Evolutionary conservation across 2,329 filamentous ascomycete species (phyloP).

Genomic region (Ascochyta koolunga): DNA sequence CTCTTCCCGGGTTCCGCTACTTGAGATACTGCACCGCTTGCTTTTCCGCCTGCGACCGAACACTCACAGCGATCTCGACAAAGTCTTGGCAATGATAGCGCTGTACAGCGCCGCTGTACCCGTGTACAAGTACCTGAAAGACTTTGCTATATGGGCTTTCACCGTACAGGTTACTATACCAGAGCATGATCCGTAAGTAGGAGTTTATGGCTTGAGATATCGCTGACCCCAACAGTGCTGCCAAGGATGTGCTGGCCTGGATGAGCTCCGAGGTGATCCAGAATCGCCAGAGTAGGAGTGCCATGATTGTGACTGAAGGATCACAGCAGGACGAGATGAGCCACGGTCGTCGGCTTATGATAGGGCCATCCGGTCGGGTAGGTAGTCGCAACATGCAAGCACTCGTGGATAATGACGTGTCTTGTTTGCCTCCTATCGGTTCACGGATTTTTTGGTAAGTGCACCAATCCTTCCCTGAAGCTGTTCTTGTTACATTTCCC

Average conservation of each 20-base stretch:
- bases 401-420: not conserved
- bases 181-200: conserved; percentile 26
- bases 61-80: conserved; percentile 26
- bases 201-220: no score
- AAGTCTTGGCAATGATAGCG: conserved; percentile 29
- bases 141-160: conserved; percentile 24
- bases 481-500: no score
- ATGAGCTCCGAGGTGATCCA: conserved; percentile 34
- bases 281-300: conserved; percentile 27
- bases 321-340: conserved; percentile 13
- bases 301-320: conserved; percentile 29
- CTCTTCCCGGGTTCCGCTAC: conserved; percentile 25
- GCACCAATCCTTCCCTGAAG: no score
- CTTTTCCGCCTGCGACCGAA: conserved; percentile 28
- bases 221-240: conserved; percentile 13
- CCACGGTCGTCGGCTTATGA: not conserved
- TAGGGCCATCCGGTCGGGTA: not conserved
- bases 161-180: conserved; percentile 33
- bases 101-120: conserved; percentile 32
- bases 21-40: conserved; percentile 40
- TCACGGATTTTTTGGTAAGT: conserved; percentile 35
- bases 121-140: conserved; percentile 23
- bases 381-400: not conserved
- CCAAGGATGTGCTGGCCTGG: conserved; percentile 35
- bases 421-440: conserved; percentile 13